Evolutionary conservation across 2,329 filamentous ascomycete genomes (phyloP).

Genomic region (Zymoseptoria passerinii): DNA sequence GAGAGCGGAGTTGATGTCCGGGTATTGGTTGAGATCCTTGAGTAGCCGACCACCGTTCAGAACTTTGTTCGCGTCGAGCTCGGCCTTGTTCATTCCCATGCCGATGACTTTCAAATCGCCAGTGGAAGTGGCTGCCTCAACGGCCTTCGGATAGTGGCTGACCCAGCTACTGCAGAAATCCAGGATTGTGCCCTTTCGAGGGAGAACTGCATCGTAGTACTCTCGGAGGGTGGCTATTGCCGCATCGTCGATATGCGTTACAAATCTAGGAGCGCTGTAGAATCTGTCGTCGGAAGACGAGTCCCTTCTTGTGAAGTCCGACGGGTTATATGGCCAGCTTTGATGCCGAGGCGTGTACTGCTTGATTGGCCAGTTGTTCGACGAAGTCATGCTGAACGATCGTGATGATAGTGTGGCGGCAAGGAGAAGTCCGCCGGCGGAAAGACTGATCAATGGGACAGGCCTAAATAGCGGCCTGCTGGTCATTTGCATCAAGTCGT

Average conservation of each 20-base stretch:
- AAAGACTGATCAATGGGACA: conserved; percentile 10
- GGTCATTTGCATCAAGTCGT: conserved; percentile 7
- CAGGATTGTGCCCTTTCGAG: conserved; percentile 35
- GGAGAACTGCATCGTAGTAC: conserved; percentile 42
- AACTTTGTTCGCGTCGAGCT: conserved; percentile 37
- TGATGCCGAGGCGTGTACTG: conserved; percentile 25
- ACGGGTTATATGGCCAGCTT: conserved; percentile 29
- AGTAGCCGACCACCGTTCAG: conserved; percentile 29
- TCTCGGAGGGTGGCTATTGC: conserved; percentile 37
- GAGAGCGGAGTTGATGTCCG: conserved; percentile 23
- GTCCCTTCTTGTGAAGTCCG: conserved; percentile 36
- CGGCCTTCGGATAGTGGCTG: conserved; percentile 35
- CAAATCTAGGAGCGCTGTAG: conserved; percentile 40
- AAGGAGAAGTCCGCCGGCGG: conserved; percentile 7
- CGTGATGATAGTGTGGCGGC: conserved; percentile 4
- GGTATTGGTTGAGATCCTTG: conserved; percentile 40
- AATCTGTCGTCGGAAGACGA: conserved; percentile 31
- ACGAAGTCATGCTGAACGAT: conserved; percentile 1
- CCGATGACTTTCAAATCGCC: conserved; percentile 37
- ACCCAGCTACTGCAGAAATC: conserved; percentile 47
- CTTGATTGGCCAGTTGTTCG: conserved; percentile 15
- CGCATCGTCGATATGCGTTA: conserved; percentile 47
- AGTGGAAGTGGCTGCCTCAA: conserved; percentile 27
- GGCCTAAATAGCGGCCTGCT: conserved; percentile 5
- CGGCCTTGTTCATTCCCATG: conserved; percentile 41